Base-by-base conservation (phyloP, 495 filamentous ascomycete genomes). In the Aspergillus diversus region DNA sequence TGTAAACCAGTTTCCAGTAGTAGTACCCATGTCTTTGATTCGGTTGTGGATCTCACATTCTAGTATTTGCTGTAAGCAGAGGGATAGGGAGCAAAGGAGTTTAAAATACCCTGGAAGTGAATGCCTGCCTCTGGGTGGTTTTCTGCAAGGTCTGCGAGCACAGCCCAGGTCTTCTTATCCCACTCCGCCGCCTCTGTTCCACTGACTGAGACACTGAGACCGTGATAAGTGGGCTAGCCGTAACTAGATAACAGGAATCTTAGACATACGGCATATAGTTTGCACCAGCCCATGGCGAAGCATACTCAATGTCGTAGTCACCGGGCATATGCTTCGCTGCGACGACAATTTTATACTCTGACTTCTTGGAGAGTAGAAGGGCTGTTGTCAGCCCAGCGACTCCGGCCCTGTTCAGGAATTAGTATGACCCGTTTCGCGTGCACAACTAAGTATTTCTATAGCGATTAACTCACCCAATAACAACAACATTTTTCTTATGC, bases 221-320 rank as follows among this genome's bases (percentile, higher is more conserved):
- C 1, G 21, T 27, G 21, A 27, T 27, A 27, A 27, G 21, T 27
- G 21, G 21, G 2, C 21, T 27, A 27, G 21, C 21, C 21, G 21
- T 27, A 27, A 27, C 21, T 27, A 27, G 21, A 27, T 27, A 27
- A 27, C 21, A 27, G 15, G 8, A 8, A 17, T 49, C 46, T n/a
- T 16, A 39, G 27, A 60, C 59, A 27, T 66, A 93, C 90, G 93
- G 93, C 57, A 93, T 62, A 59, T 86, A 92, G 72, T 96, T 95
- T 5, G 93, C 93, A 32, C 93, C 93, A 9, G 93, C 93, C 89
- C 90, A 96, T 0, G 93, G 93, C 4, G 90, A 93, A 0, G 91
- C 87, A 68, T 97, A 97, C 82, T 96, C 92, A 63, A 92, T 87
- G 69, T 96, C 91, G 74, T 93, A 96, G 77, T 97, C 93, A 31